Evolutionary conservation across 2,329 filamentous ascomycete species (phyloP).

Genomic region (Phaeophleospora eucalypticola): DNA sequence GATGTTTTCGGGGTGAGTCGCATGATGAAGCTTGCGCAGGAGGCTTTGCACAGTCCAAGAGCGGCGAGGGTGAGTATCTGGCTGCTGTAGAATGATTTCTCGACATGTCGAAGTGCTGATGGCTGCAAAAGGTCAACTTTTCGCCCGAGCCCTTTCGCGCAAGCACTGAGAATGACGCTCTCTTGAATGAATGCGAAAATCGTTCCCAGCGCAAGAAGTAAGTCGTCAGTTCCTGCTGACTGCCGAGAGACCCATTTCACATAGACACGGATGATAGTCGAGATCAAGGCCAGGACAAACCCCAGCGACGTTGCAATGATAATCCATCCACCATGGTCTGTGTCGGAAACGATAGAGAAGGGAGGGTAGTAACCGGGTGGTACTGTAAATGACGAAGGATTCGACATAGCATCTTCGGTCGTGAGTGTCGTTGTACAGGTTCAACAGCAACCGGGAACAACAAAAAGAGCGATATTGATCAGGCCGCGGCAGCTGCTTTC

Average conservation of each 20-base stretch:
- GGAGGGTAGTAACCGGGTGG: slow-evolving; percentile 21
- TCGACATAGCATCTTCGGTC: slow-evolving; percentile 6
- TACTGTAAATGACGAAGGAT: slow-evolving; percentile 9
- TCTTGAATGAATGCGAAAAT: slow-evolving; percentile 15
- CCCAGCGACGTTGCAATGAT: slow-evolving; percentile 20
- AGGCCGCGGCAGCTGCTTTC: no score
- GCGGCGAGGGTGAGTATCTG: slow-evolving; percentile 14
- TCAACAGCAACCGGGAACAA: no score
- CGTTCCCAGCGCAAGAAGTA: slow-evolving; percentile 12
- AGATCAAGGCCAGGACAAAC: slow-evolving; percentile 14
- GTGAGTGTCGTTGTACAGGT: no score
- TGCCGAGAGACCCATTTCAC: slow-evolving; percentile 13
- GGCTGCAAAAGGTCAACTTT: slow-evolving; percentile 9
- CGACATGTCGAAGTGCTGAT: slow-evolving; percentile 4
- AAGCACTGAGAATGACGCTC: slow-evolving; percentile 14
- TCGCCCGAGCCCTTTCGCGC: slow-evolving; percentile 16
- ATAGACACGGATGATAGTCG: slow-evolving; percentile 13
- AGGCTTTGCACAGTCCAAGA: slow-evolving; percentile 16
- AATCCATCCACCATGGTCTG: slow-evolving; percentile 41
- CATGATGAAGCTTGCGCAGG: slow-evolving; percentile 17
- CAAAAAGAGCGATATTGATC: neutral
- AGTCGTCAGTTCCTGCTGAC: slow-evolving; percentile 14
- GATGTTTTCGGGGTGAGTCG: slow-evolving; percentile 16
- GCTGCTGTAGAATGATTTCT: slow-evolving; percentile 18
- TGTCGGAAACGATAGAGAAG: slow-evolving; percentile 14